Base-by-base conservation (phyloP, 2,329 filamentous ascomycete genomes). In the Cytospora mali region DNA sequence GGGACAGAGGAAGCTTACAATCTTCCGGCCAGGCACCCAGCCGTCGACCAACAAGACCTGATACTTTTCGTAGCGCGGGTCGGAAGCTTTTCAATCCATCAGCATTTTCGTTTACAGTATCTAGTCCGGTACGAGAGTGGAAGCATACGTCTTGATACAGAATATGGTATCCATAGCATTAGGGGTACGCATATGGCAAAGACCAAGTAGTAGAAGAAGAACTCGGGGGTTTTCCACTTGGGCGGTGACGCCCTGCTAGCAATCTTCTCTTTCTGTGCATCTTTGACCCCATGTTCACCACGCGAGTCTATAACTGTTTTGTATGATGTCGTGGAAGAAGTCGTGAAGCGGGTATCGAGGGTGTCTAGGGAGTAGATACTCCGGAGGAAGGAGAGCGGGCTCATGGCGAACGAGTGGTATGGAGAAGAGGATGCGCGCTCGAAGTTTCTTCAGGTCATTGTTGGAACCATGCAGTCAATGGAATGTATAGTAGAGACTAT, bases 1-100 rank as follows among this genome's bases (percentile, higher is more conserved):
- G 13, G 13, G n/a, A 42, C 9, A 46, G 10, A 23, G 21, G 42
- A 9, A 46, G 74, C 86, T 71, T 81, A 92, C 90, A 66, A 98
- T 92, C 82, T 92, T 92, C 64, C 94, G 90, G 28, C 94, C 94
- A 9, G 90, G 90, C 62, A 99, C 90, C 95, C 95, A 99, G 69
- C 95, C 96, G 10, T 87, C 82, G 2, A 87, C 88, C 18, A 99
- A 84, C 46, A 88, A 80, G 64, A 80, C 79, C 65, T 89, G 83
- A 72, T 88, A 97, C 68, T 88, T 90, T 63, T 82, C 74, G 73
- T 95, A 99, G 68, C 90, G 88, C 6, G 92, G 91, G 73, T 97
- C 90, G 39, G 87, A 88, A 64, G 89, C 93, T 96, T 72, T 7
- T 31, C 39, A 55, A 35, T 13, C 13, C 27, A 58, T 75, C 64